phyloP scores from a whole-genome alignment of 176 grass and related monocot species.

The Bromus sterilis region DNA sequence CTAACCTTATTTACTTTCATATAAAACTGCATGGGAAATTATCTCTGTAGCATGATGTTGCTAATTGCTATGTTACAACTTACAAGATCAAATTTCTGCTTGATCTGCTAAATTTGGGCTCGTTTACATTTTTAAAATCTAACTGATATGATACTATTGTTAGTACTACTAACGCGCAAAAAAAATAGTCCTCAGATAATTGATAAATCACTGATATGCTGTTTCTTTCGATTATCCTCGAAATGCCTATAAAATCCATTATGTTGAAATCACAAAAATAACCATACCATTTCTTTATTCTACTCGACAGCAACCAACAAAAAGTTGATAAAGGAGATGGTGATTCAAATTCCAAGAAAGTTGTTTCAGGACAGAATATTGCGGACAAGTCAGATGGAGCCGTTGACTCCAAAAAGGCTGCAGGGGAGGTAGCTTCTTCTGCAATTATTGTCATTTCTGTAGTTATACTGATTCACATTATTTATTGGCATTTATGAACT shows the following conservation, averaged over 20 bases:
- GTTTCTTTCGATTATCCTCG: not conserved
- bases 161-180: not conserved
- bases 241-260: not conserved
- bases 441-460: too few species aligned
- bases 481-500: not conserved
- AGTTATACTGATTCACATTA: not conserved
- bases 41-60: not conserved
- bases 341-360: slow-evolving; percentile 35
- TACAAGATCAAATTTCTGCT: not conserved
- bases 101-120: not conserved
- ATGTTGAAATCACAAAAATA: not conserved
- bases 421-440: slow-evolving; percentile 30
- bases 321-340: slow-evolving; percentile 55
- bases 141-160: not conserved
- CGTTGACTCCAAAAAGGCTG: slow-evolving; percentile 32
- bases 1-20: not conserved
- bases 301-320: slow-evolving; percentile 32
- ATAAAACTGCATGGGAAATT: not conserved
- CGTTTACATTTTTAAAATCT: not conserved
- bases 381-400: too few species aligned
- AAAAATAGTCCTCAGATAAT: not conserved
- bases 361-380: too few species aligned
- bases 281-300: not conserved
- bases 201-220: too few species aligned
- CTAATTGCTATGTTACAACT: not conserved